A percentile compares a stretch with the other conserved stretches of the same genome.
phyloP scores from a whole-genome alignment of 176 grass and related monocot genomes.

The Oryza meyeriana region DNA sequence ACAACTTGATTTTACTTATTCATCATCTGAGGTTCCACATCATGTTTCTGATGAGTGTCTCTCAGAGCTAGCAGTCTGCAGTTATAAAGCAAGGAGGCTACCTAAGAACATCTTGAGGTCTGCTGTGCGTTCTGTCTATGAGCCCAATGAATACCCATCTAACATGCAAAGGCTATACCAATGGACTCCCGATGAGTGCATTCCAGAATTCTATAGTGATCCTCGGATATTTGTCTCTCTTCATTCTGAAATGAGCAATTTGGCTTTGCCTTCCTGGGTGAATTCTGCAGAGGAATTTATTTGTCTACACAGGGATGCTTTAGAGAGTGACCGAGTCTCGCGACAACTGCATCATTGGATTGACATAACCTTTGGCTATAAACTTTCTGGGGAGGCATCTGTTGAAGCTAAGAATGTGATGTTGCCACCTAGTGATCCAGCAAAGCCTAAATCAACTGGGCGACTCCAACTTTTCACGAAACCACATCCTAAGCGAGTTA shows the following conservation, averaged over 20 bases:
- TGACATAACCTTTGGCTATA: conserved; percentile 98
- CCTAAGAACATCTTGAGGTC: conserved; percentile 74
- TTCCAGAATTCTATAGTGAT: conserved; percentile 93
- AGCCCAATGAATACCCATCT: conserved; percentile 96
- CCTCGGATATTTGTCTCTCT: conserved; percentile 75
- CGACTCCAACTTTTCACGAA: conserved; percentile 75
- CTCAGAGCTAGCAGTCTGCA: conserved; percentile 95
- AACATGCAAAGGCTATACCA: conserved; percentile 94
- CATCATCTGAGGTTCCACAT: conserved; percentile 88
- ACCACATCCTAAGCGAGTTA: conserved; percentile 70
- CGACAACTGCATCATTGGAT: conserved; percentile 92
- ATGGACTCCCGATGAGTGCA: conserved; percentile 97
- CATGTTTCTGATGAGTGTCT: conserved; percentile 99
- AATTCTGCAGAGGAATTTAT: conserved; percentile 80
- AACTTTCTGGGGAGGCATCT: conserved; percentile 81
- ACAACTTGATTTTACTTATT: conserved; percentile 94
- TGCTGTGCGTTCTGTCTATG: conserved; percentile 86
- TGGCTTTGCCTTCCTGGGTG: conserved; percentile 83
- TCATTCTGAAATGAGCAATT: conserved; percentile 93
- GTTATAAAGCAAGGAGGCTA: conserved; percentile 97
- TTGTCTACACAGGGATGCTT: conserved; percentile 74
- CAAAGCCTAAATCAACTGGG: conserved; percentile 73
- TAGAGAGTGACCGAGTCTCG: conserved; percentile 89
- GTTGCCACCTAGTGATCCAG: conserved; percentile 75
- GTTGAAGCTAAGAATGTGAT: conserved; percentile 94